Evolutionary conservation across 2,329 filamentous ascomycete species (phyloP), one percentile per base, ranked within the genome.

Genomic region (Fusarium coffeatum): DNA sequence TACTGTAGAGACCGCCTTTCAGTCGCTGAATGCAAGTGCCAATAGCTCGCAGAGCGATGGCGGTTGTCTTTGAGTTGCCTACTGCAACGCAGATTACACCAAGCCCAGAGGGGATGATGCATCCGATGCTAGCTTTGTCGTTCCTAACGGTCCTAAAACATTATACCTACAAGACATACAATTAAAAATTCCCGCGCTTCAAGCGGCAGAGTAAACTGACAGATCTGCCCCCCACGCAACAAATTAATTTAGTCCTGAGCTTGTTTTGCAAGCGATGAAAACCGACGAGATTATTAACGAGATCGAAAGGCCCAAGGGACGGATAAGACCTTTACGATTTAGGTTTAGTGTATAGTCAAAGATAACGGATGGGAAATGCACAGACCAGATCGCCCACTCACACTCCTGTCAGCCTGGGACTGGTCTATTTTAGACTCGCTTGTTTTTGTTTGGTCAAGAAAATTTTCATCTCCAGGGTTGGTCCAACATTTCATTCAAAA

Each of bases 351-450:
- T 22, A 65, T 22, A 58, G 43, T 11, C 5, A n/a, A 6, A 71
- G 68, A 71, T 71, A 71, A 71, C 67, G 56, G 48, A 40, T 47
- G 68, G 64, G 71, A 68, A 67, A 40, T 47, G 68, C 68, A 71
- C 68, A 67, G 68, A 56, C 68, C 64, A 71, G 42, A 56, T 64
- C 66, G 51, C 51, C 64, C 60, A 70, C 67, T 58, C 67, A 67
- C 67, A 69, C 42, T 55, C 53, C 22, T 48, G 43, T 55, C 51
- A 32, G 41, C 41, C 23, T 15, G 43, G 51, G 27, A n/a, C n/a
- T 13, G 28, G 28, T 30, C 66, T 64, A 59, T 55, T 66, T 69
- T 59, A 41, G 56, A 54, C 25, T 27, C 32, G 45, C 47, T 46
- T 45, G 32, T 58, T 45, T 45, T 43, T 69, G 66, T 55, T 56